Evolutionary conservation across 306 rosid genomes (phyloP).

Genomic region (Casuarina glauca): DNA sequence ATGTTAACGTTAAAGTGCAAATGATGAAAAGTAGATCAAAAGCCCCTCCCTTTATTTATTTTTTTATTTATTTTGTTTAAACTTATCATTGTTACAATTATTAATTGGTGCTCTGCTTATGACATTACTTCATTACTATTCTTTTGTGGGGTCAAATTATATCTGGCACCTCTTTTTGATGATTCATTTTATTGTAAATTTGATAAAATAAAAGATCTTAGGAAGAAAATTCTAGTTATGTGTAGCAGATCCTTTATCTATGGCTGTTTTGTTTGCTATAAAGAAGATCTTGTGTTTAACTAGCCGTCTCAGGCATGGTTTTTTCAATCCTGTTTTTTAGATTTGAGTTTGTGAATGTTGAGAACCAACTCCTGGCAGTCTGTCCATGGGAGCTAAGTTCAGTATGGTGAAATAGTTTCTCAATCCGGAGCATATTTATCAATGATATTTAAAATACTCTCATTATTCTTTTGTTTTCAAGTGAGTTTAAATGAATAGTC

Average conservation of each 20-base stretch:
- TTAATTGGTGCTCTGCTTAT: not conserved
- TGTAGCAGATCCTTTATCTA: not conserved
- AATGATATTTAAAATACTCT: slow-evolving; percentile 2
- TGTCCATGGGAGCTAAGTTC: not conserved
- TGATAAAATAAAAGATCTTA: not conserved
- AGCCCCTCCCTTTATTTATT: not conserved
- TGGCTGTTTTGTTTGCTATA: not conserved
- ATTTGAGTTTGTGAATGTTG: not conserved
- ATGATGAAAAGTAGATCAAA: not conserved
- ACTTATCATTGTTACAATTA: not conserved
- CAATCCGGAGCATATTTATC: not conserved
- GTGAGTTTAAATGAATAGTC: not conserved
- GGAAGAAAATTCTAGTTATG: not conserved
- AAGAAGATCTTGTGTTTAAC: no score
- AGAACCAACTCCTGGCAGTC: not conserved
- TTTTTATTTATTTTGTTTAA: not conserved
- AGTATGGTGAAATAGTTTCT: not conserved
- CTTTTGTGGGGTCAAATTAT: not conserved
- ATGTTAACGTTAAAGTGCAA: not conserved
- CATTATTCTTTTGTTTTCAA: not conserved
- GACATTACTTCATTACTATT: not conserved
- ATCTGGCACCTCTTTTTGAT: not conserved
- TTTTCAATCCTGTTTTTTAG: not conserved
- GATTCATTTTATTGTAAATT: not conserved
- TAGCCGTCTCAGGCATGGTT: not conserved